phyloP scores from a whole-genome alignment of 2,329 filamentous ascomycete genomes.

The Byssochlamys sp. region DNA sequence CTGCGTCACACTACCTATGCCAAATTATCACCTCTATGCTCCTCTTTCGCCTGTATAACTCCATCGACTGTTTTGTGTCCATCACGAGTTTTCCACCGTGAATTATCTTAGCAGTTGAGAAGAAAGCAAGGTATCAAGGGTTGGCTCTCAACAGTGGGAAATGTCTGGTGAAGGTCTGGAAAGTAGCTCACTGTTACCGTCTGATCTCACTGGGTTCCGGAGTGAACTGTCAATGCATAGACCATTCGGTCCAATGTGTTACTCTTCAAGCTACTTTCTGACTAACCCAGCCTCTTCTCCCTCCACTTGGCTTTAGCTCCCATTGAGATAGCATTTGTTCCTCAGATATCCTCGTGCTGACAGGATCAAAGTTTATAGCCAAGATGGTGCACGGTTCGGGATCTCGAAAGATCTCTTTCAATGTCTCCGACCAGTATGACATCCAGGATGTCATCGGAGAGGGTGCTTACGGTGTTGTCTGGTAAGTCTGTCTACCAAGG shows the following conservation, averaged over 20 bases:
- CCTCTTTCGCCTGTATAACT: background rate
- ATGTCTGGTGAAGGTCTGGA: background rate
- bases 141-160: background rate
- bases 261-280: background rate
- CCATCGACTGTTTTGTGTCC: background rate
- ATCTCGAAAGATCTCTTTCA: slow-evolving; percentile 94
- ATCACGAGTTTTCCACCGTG: background rate
- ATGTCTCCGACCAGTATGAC: slow-evolving; percentile 98
- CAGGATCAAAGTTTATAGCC: background rate
- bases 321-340: background rate
- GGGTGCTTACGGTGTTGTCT: slow-evolving; percentile 95
- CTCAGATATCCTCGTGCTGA: background rate
- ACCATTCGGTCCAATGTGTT: background rate
- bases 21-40: background rate
- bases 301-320: background rate
- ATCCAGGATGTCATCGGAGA: slow-evolving; percentile 99
- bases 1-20: background rate
- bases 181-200: background rate
- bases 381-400: slow-evolving; percentile 43
- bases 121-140: background rate
- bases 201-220: background rate
- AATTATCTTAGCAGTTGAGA: background rate
- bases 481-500: slow-evolving; percentile 50
- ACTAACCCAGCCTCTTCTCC: background rate
- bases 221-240: background rate